A percentile compares a stretch with the other conserved stretches of the same genome.
These are phyloP conservation scores for Penicillium sp. DNA, from an alignment of 2,329 filamentous ascomycete species.

Conservation along the genomic window DNA sequence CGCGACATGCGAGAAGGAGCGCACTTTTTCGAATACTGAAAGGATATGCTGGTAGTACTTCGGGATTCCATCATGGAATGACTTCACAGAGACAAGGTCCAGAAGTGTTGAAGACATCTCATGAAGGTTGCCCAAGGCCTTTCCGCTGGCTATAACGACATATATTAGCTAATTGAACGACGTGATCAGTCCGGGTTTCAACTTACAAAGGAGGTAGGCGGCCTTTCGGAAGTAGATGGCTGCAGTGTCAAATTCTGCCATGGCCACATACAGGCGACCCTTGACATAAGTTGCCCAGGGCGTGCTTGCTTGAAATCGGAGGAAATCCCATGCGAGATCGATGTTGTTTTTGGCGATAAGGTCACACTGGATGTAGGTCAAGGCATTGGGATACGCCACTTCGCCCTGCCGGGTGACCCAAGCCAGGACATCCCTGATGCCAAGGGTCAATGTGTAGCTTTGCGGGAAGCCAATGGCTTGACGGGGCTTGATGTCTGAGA, in stretches of 20 bases:
- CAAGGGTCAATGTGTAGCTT: slow-evolving; percentile 43
- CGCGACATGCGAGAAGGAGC: slow-evolving; percentile 74
- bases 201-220: slow-evolving; percentile 76
- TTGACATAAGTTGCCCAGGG: slow-evolving; percentile 73
- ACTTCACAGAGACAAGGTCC: slow-evolving; percentile 68
- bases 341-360: slow-evolving; percentile 66
- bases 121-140: slow-evolving; percentile 44
- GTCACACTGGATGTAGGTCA: slow-evolving; percentile 68
- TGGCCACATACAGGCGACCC: slow-evolving; percentile 71
- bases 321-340: slow-evolving; percentile 62
- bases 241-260: slow-evolving; percentile 71
- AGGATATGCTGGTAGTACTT: slow-evolving; percentile 87
- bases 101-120: slow-evolving; percentile 62
- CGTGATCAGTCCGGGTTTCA: background rate
- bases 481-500: slow-evolving; percentile 43
- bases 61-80: slow-evolving; percentile 69
- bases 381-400: slow-evolving; percentile 54
- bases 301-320: slow-evolving; percentile 61
- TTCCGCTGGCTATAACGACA: slow-evolving; percentile 38
- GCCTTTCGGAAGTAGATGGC: slow-evolving; percentile 77
- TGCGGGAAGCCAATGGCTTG: slow-evolving; percentile 40
- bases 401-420: slow-evolving; percentile 54
- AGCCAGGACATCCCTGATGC: slow-evolving; percentile 44
- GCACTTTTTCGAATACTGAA: slow-evolving; percentile 73
- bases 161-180: slow-evolving; percentile 17